Evolutionary conservation across 768 basidiomycete species (phyloP).

Genomic region (Russula abietina): DNA sequence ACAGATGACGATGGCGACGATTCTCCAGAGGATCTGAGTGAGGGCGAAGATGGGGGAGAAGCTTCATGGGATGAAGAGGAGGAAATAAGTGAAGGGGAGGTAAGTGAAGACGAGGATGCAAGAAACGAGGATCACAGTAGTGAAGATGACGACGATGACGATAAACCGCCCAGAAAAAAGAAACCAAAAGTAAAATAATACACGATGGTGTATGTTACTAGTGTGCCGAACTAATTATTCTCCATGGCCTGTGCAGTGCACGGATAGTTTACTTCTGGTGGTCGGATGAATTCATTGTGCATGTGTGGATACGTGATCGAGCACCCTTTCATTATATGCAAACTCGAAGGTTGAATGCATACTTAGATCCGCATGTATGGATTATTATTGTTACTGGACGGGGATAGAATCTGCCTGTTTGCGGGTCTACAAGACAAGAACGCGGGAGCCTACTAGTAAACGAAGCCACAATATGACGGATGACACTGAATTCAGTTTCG

Average conservation of each 20-base stretch:
- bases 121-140: conserved; percentile 38
- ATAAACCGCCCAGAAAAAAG: conserved; percentile 45
- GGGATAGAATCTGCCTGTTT: too few relatives aligned
- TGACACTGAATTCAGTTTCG: too few relatives aligned
- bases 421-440: too few relatives aligned
- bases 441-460: too few relatives aligned
- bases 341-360: too few relatives aligned
- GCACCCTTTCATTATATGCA: too few relatives aligned
- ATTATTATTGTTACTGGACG: too few relatives aligned
- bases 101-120: conserved; percentile 37
- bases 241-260: neutral
- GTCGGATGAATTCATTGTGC: too few relatives aligned
- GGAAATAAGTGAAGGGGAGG: conserved; percentile 54
- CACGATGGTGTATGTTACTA: conserved; percentile 33
- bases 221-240: neutral
- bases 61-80: conserved; percentile 52
- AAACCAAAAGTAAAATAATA: conserved; percentile 42
- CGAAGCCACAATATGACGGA: too few relatives aligned
- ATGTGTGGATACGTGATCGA: too few relatives aligned
- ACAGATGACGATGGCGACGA: conserved; percentile 22
- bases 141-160: conserved; percentile 43
- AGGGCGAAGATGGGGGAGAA: conserved; percentile 35
- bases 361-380: too few relatives aligned
- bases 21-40: conserved; percentile 31
- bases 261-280: too few relatives aligned